Percentiles rank a stretch among this genome's conserved stretches.
Conservation (phyloP, 495 filamentous ascomycete genomes). For the Hypoxylon perforatum region DNA sequence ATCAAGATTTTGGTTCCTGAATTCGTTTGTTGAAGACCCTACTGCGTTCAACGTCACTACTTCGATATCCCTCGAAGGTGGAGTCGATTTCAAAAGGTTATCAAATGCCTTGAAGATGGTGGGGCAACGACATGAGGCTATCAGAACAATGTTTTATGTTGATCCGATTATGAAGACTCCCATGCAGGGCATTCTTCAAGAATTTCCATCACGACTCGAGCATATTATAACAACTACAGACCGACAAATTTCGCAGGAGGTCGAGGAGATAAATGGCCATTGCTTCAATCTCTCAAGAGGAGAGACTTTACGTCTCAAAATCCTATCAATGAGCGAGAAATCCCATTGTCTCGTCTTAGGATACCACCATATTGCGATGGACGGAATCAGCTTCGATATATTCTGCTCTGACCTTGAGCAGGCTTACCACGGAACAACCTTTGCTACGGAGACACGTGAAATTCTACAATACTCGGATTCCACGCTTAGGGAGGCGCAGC, state of each 20-base stretch:
- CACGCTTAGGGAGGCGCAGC: no score
- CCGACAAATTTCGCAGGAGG: no score
- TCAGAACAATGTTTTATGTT: no score
- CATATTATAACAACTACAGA: no score
- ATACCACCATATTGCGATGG: constrained; percentile 47
- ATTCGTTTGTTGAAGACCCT: constrained; percentile 46
- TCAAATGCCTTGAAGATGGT: constrained; percentile 43
- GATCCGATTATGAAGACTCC: no score
- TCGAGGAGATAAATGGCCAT: no score
- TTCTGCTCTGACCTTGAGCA: constrained; percentile 51
- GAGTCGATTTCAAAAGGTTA: constrained; percentile 33
- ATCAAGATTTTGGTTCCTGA: constrained; percentile 61
- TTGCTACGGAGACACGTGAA: no score
- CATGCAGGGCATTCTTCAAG: no score
- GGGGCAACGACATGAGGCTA: constrained; percentile 13
- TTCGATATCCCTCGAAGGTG: constrained; percentile 43
- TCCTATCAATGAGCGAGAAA: not conserved
- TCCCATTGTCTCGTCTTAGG: constrained; percentile 28
- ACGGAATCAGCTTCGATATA: constrained; percentile 37
- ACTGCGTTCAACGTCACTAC: constrained; percentile 51
- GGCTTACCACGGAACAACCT: constrained; percentile 45
- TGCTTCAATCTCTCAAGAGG: no score
- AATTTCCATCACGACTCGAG: no score
- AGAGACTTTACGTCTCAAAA: constrained; percentile 8
- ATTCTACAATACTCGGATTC: no score